phyloP scores from a whole-genome alignment of 2,329 filamentous ascomycete species.

The Penicillium brasilianum region DNA sequence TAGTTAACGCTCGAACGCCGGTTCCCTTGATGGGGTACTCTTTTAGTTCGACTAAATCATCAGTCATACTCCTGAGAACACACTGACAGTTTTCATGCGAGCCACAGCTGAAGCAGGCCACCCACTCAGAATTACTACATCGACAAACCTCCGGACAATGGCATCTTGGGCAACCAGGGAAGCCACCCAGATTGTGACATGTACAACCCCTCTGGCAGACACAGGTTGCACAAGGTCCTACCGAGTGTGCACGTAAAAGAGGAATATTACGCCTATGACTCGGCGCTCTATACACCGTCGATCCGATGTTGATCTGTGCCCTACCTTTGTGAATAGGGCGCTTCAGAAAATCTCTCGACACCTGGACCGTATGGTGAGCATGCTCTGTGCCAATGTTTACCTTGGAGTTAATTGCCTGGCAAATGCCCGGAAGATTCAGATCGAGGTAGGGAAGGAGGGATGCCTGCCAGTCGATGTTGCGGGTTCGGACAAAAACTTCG shows the following conservation, averaged over 20 bases:
- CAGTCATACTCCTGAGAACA: conserved; percentile 15
- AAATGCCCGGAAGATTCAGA: conserved; percentile 1
- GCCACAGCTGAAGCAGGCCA: conserved; percentile 28
- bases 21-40: conserved; percentile 36
- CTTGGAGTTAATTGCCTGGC: conserved; percentile 1
- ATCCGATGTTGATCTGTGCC: conserved; percentile 24
- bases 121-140: conserved; percentile 11
- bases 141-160: conserved; percentile 1
- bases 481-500: conserved; percentile 31
- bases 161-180: not conserved
- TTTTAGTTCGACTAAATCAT: conserved; percentile 37
- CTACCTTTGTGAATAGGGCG: conserved; percentile 15
- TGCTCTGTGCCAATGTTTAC: conserved; percentile 20
- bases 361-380: conserved; percentile 21
- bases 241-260: not conserved
- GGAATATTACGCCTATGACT: not conserved
- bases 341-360: conserved; percentile 10
- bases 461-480: conserved; percentile 31
- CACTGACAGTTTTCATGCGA: conserved; percentile 29
- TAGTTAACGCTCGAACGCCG: conserved; percentile 38
- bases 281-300: conserved; percentile 15
- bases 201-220: not conserved
- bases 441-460: conserved; percentile 6
- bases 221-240: not conserved
- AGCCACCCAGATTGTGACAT: conserved; percentile 1